Evolutionary conservation across 768 basidiomycete species (phyloP).

Genomic region (Panaeolus cyanescens): DNA sequence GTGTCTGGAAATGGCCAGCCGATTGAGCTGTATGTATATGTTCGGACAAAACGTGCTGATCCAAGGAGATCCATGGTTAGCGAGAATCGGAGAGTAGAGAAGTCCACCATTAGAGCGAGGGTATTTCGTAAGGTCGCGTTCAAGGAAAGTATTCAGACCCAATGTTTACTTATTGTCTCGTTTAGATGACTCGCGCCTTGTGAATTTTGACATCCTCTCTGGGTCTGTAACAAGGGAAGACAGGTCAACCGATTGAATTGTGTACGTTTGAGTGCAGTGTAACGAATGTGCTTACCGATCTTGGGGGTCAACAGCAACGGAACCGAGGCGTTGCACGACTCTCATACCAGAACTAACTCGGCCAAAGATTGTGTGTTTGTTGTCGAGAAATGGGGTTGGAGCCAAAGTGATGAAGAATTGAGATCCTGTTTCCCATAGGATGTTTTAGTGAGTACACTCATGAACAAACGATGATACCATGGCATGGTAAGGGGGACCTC

Average conservation of each 20-base stretch:
- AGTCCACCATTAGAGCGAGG: neutral
- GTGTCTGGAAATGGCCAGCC: neutral
- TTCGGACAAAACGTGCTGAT: neutral
- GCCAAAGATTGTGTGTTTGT: conserved; percentile 89
- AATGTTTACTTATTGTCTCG: neutral
- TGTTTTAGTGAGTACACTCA: conserved; percentile 12
- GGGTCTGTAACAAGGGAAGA: conserved; percentile 37
- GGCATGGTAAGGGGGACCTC: conserved; percentile 35
- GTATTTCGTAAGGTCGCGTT: neutral
- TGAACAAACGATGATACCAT: neutral
- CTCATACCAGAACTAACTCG: conserved; percentile 90
- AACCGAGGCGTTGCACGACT: conserved; percentile 88
- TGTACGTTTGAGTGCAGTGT: conserved; percentile 1
- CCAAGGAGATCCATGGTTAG: neutral
- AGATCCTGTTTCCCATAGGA: conserved; percentile 58
- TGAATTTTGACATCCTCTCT: conserved; percentile 88
- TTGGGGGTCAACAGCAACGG: conserved; percentile 86
- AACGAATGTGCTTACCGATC: conserved; percentile 61
- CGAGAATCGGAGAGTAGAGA: neutral
- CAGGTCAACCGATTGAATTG: conserved; percentile 5
- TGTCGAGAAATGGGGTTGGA: conserved; percentile 83
- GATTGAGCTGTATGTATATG: neutral
- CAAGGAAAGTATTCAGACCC: neutral
- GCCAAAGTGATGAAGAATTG: conserved; percentile 92
- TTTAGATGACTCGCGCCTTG: conserved; percentile 58